A percentile compares a stretch with the other conserved stretches of the same genome.
These are phyloP conservation scores for Asterophora parasitica DNA, from an alignment of 768 basidiomycete genomes.

Conservation along the genomic window DNA sequence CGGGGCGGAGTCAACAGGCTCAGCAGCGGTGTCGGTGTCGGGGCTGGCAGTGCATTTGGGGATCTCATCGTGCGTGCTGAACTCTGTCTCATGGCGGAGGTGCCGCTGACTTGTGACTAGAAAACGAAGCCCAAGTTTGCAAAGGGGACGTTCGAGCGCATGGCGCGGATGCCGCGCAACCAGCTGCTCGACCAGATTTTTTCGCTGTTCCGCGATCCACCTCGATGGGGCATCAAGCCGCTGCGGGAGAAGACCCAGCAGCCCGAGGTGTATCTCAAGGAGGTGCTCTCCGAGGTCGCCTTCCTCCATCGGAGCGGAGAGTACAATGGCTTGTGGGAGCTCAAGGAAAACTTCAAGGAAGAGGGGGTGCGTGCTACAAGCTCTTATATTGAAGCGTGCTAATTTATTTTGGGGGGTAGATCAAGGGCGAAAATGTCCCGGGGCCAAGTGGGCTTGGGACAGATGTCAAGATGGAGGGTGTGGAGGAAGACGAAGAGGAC, in stretches of 20 bases:
- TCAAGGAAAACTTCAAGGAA: constrained; percentile 69
- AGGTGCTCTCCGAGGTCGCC: constrained; percentile 73
- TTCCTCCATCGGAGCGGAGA: constrained; percentile 77
- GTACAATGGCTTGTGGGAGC: constrained; percentile 74
- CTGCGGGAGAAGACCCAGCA: constrained; percentile 80
- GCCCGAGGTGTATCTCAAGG: constrained; percentile 83
- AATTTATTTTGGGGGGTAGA: constrained; percentile 21
- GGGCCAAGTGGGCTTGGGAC: constrained; percentile 27
- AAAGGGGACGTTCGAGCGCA: constrained; percentile 78
- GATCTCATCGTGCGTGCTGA: constrained; percentile 59
- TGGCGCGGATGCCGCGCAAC: constrained; percentile 88
- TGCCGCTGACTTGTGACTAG: constrained; percentile 30
- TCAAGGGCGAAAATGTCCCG: constrained; percentile 44
- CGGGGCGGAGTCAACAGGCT: constrained; percentile 73
- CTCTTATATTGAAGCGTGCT: background rate
- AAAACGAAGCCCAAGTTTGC: constrained; percentile 62
- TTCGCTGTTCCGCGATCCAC: constrained; percentile 65
- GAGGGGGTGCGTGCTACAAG: constrained; percentile 41
- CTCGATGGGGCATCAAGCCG: constrained; percentile 78
- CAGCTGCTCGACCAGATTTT: constrained; percentile 86
- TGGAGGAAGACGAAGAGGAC: constrained; percentile 54
- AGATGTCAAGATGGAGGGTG: constrained; percentile 49
- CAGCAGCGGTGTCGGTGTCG: constrained; percentile 66
- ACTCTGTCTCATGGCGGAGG: constrained; percentile 6
- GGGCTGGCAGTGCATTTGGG: constrained; percentile 52